Evolutionary conservation across 2,329 filamentous ascomycete genomes (phyloP).

Genomic region (Aplosporella prunicola): DNA sequence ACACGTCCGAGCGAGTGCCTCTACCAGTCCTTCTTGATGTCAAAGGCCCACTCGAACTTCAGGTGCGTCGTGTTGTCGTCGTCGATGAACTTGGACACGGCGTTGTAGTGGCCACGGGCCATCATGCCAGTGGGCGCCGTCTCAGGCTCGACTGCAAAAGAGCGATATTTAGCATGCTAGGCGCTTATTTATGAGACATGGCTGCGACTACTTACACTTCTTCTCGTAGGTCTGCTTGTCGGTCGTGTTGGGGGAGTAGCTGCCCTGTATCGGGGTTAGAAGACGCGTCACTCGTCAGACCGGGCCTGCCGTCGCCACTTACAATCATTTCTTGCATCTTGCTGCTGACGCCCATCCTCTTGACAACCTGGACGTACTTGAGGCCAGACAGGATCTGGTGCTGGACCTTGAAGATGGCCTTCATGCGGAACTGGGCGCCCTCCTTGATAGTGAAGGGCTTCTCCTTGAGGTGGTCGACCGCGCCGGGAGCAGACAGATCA

Average conservation of each 20-base stretch:
- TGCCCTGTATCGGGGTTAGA: conserved; percentile 50
- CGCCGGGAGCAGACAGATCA: conserved; percentile 66
- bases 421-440: conserved; percentile 87
- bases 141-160: conserved; percentile 65
- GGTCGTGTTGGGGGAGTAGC: conserved; percentile 85
- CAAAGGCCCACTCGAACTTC: conserved; percentile 90
- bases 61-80: conserved; percentile 89
- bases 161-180: not conserved
- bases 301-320: conserved; percentile 11
- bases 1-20: too few species aligned
- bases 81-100: conserved; percentile 82
- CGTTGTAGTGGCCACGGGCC: conserved; percentile 81
- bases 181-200: not conserved
- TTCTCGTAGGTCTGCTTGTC: conserved; percentile 80
- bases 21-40: conserved; percentile 95
- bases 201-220: conserved; percentile 58
- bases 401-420: conserved; percentile 88
- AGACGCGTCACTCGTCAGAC: not conserved
- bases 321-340: conserved; percentile 99
- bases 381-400: conserved; percentile 91
- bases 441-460: conserved; percentile 98
- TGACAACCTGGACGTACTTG: conserved; percentile 92
- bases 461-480: conserved; percentile 70
- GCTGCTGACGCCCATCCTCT: conserved; percentile 76
- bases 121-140: conserved; percentile 89